Evolutionary conservation across 441 rosid genomes (phyloP), one percentile per base, ranked within the genome.

Genomic region (Aquilaria agallochum): DNA sequence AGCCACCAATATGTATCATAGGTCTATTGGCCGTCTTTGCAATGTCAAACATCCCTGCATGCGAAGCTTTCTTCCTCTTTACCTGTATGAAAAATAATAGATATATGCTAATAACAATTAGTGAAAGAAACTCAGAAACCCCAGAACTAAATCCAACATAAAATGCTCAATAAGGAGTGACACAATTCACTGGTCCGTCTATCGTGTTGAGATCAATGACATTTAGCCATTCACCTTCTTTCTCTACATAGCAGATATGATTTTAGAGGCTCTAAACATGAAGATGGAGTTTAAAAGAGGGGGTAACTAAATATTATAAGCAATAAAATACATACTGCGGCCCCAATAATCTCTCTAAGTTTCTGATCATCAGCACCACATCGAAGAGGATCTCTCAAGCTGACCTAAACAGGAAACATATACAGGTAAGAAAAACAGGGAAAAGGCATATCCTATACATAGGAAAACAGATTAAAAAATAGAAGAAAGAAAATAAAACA

Each of bases 1-100:
- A 89, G 74, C 98, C 98, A 64, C 98, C 96, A 4, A 90, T 90
- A 76, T 88, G 97, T 74, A 90, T 85, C 98, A 90, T 93, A 5
- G 98, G 98, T 71, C 96, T 82, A 63, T 93, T 93, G 10, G 83
- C 83, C 14, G 98, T 93, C 78, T 87, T 88, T 13, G 97, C 95
- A 66, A 93, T 83, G 77, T 90, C 92, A 69, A 90, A 84, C 98
- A 93, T 93, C 67, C 98, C 98, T 47, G 96, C 96, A 72, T 93
- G 98, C 9, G 91, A 73, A 31, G 91, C 91, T 81, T 90, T 90
- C 79, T 93, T 88, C 79, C 82, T 85, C 78, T 90, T 93, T 60
- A 90, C 93, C 98, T 90, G 78, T 65, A 72, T 40, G 68, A 73
- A 50, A 63, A 44, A 60, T 56, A 59, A 55, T 34, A 30, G 27